Evolutionary conservation across 352 stramenopile species (phyloP), one percentile per base, ranked within the genome.

Genomic region (Globisporangium barbulae): DNA sequence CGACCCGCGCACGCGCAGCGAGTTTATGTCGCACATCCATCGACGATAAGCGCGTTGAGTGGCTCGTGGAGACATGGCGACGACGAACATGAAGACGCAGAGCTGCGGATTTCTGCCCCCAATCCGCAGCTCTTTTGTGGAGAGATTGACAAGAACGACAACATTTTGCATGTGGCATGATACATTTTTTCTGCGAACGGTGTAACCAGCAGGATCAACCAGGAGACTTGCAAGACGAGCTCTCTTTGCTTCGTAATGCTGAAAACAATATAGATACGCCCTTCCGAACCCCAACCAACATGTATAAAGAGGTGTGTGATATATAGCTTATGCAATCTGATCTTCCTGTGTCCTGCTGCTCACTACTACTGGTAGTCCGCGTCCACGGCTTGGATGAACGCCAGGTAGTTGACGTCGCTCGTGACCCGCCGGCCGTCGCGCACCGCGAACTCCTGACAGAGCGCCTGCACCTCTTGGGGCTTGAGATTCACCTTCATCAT

Each of bases 21-120:
- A 96, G 70, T 96, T 96, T 70, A 94, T 96, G 85, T 85, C 83
- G 59, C 85, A 84, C 71, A 93, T 96, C 66, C 84, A 94, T 61
- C 81, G 88, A 59, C 79, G 81, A 61, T 94, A 85, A 74, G 74
- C 28, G 28, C 35, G 9, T 15, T 0, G 35, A 12, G 9, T 41
- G 35, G 25, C 25, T 28, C 37, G 8, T 42, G 37, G 2, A 42
- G 37, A 42, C 37, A 48, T 8, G 42, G 13, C 1, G 7, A 48
- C 13, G 41, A 47, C 15, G 17, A n/a, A 6, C 15, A 47, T 7
- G 17, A n/a, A 47, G 41, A 44, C 12, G n/a, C 12, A 44, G 41
- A 47, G 15, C 35, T 41, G 10, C 35, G 35, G 35, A 12, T 41
- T 9, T 15, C 35, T 15, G 35, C 35, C 35, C 33, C 35, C 41